Evolutionary conservation across 139 green algal species (phyloP).

Genomic region (Edaphochlamys debaryana): DNA sequence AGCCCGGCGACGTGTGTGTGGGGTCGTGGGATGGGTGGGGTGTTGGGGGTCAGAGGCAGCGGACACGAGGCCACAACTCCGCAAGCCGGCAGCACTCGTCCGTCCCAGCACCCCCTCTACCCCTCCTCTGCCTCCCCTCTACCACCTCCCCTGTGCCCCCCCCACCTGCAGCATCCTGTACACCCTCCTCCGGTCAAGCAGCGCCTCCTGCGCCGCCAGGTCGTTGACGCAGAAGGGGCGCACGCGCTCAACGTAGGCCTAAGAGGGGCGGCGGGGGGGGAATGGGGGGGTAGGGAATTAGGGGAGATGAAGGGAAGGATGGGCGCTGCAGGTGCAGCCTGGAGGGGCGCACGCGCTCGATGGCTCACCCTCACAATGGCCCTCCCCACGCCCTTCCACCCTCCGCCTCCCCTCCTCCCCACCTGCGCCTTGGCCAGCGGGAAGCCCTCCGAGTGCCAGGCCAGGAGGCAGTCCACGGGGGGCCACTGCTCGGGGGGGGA

Average conservation of each 20-base stretch:
- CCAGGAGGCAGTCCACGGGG: constrained; percentile 86
- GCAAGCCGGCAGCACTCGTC: too few species aligned
- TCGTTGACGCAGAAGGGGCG: constrained; percentile 33
- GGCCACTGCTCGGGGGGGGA: constrained; percentile 92
- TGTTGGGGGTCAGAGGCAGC: too few species aligned
- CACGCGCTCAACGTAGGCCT: constrained; percentile 9
- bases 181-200: constrained; percentile 89
- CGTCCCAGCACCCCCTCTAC: neutral
- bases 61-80: too few species aligned
- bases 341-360: too few species aligned
- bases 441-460: constrained; percentile 96
- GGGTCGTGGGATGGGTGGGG: neutral
- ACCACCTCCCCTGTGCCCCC: too few species aligned
- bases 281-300: neutral
- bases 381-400: too few species aligned
- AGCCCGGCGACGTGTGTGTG: neutral
- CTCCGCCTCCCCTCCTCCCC: neutral
- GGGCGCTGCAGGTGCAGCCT: too few species aligned
- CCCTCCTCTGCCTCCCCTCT: neutral
- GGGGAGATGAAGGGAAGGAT: neutral
- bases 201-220: constrained; percentile 74
- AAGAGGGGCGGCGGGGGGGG: too few species aligned
- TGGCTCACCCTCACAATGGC: too few species aligned
- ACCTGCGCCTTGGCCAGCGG: constrained; percentile 87
- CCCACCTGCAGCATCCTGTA: constrained; percentile 77